Conservation (phyloP, 768 basidiomycete species). For the Psilocybe cubensis region DNA sequence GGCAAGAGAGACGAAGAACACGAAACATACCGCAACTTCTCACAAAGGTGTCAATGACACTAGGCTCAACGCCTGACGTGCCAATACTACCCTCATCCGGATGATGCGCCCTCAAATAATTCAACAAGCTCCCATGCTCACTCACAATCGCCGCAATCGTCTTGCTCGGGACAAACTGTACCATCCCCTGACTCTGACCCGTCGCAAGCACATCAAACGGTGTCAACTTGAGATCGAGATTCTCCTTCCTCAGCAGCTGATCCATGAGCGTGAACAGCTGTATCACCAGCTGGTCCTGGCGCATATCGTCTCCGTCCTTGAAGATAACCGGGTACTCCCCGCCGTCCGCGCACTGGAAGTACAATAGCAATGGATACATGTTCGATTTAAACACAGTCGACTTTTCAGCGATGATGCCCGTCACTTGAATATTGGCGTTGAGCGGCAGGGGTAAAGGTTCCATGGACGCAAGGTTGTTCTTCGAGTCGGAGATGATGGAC, state of each 20-base stretch:
- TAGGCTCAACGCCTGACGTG: conserved; percentile 92
- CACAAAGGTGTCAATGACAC: conserved; percentile 95
- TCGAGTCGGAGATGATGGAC: conserved; percentile 81
- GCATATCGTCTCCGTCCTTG: conserved; percentile 98
- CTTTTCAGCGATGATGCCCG: conserved; percentile 88
- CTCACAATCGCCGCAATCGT: conserved; percentile 94
- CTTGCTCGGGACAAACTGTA: conserved; percentile 94
- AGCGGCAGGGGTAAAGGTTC: conserved; percentile 86
- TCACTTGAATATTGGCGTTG: conserved; percentile 83
- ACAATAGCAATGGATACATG: conserved; percentile 87
- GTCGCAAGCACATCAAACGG: conserved; percentile 95
- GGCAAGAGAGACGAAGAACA: background rate
- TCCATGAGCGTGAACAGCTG: conserved; percentile 99
- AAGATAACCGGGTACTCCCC: conserved; percentile 94
- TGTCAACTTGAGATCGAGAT: conserved; percentile 88
- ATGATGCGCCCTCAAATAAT: conserved; percentile 83
- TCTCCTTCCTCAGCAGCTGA: conserved; percentile 88
- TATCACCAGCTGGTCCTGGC: conserved; percentile 97
- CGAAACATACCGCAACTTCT: conserved; percentile 84
- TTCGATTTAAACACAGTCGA: conserved; percentile 98
- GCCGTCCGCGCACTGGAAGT: conserved; percentile 85
- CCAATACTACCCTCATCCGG: conserved; percentile 96
- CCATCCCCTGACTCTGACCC: conserved; percentile 92
- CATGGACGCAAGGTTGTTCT: conserved; percentile 82
- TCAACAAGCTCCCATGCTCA: conserved; percentile 86